Base-by-base conservation (phyloP, 2,329 filamentous ascomycete genomes). In the Fusarium acutatum region DNA sequence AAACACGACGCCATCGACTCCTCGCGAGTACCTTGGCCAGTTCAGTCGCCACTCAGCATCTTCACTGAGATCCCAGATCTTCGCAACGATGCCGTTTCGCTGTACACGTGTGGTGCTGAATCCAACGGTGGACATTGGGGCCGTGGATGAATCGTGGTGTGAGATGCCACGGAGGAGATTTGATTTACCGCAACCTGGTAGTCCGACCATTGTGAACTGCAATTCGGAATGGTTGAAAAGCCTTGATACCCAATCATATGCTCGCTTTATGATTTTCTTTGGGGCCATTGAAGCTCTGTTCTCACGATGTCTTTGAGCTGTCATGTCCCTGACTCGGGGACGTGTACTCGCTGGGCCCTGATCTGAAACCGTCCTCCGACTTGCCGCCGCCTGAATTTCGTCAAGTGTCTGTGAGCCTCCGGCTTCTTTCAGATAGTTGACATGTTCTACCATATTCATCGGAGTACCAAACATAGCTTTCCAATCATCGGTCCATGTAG, bases 251-350 rank as follows among this genome's bases (percentile, higher is more conserved):
- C 47, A 24, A 20, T 50, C 7, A n/a, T 50, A 50, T 32, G 30
- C 47, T 35, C n/a, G 11, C 17, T 24, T 50, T 24, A 50, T 34
- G 12, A 50, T 32, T 3, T 24, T 32, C 4, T 18, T 9, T 24
- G 30, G 22, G 3, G 0, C 22, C 3, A 1, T 50, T 4, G 17
- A n/a, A 18, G 22, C 7, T 24, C 5, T 24, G 22, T 4, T 34
- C n/a, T 24, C 47, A 15, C 4, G 30, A 11, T 24, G 14, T 24
- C 7, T 32, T 20, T 24, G 47, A 13, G 30, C 28, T 2, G 30
- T 5, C 5, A n/a, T 0, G 26, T 24, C 20, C 22, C 10, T 6
- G 15, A n/a, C 15, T n/a, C 22, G 9, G 3, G 22, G 7, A n/a
- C 14, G 10, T 13, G 30, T 18, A 0, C 26, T 24, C 14, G 14